These are phyloP conservation scores for Paramyrothecium sp. DNA, from an alignment of 2,329 filamentous ascomycete genomes.

Conservation along the genomic window DNA sequence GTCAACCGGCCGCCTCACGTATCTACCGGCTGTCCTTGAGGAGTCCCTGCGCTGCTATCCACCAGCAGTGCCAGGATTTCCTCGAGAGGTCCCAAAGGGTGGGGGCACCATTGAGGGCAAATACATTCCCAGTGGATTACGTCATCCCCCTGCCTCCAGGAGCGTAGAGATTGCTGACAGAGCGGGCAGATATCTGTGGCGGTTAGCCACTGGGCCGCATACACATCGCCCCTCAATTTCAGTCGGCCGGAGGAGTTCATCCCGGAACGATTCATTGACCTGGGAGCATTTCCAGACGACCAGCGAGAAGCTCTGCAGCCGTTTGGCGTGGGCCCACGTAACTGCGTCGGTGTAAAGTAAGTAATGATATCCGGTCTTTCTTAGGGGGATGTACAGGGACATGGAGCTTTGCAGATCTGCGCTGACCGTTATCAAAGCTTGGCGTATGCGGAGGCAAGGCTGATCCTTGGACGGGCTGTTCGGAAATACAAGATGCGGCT, in stretches of 20 bases:
- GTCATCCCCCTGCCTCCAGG: no score
- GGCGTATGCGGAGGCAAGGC: neutral
- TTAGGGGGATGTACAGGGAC: no score
- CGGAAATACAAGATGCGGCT: neutral
- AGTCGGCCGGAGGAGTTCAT: neutral
- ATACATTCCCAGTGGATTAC: no score
- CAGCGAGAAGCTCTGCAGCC: neutral
- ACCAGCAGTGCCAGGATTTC: conserved; percentile 12
- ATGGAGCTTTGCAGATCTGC: neutral
- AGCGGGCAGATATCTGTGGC: neutral
- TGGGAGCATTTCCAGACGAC: neutral
- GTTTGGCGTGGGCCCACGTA: neutral
- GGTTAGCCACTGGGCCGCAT: neutral
- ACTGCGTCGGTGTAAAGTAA: neutral
- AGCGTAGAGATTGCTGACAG: neutral
- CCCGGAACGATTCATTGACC: neutral
- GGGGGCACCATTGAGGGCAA: conserved; percentile 28
- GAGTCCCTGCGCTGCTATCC: conserved; percentile 40
- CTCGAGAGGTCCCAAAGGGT: conserved; percentile 24
- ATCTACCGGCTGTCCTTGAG: conserved; percentile 34
- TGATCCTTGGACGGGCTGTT: neutral
- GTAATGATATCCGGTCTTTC: neutral
- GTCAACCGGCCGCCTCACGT: conserved; percentile 8
- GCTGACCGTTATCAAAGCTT: neutral
- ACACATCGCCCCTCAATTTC: neutral